Evolutionary conservation across 192 early-diverging fungal genomes (phyloP).

Genomic region (Diversispora epigaea): DNA sequence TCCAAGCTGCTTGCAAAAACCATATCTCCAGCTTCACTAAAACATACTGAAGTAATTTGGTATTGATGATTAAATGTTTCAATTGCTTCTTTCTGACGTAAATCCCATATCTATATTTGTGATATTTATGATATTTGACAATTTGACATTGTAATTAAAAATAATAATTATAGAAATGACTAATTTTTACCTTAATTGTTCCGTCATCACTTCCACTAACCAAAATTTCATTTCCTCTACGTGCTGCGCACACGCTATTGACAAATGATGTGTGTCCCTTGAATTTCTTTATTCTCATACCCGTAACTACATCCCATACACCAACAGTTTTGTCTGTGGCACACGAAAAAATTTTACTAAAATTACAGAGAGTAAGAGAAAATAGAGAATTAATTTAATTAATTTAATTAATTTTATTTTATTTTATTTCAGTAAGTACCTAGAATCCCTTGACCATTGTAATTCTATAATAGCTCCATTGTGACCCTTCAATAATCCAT

Average conservation of each 20-base stretch:
- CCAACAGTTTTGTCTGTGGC: conserved; percentile 78
- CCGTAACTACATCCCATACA: conserved; percentile 83
- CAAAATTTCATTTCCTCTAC: conserved; percentile 72
- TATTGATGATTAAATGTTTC: conserved; percentile 57
- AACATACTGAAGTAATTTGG: conserved; percentile 78
- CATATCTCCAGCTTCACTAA: conserved; percentile 70
- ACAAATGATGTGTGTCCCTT: conserved; percentile 80
- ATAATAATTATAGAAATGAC: background rate
- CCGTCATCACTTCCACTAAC: conserved; percentile 88
- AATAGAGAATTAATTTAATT: background rate
- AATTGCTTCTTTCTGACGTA: conserved; percentile 61
- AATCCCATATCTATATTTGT: conserved; percentile 62
- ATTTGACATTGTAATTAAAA: background rate
- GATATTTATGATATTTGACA: too few relatives aligned
- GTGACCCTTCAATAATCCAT: conserved; percentile 85
- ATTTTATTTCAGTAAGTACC: conserved; percentile 40
- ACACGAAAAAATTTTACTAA: conserved; percentile 75
- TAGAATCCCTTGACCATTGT: conserved; percentile 85
- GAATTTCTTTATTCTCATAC: conserved; percentile 77
- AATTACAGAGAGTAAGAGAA: background rate
- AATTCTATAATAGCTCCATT: conserved; percentile 81
- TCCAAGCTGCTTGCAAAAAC: conserved; percentile 89
- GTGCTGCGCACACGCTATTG: conserved; percentile 74
- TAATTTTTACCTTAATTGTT: conserved; percentile 54
- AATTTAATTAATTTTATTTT: background rate